Percentiles rank a stretch among this genome's conserved stretches.
These are phyloP conservation scores for Flaveria robusta DNA, from an alignment of 129 eudicot genomes.

Conservation along the genomic window DNA sequence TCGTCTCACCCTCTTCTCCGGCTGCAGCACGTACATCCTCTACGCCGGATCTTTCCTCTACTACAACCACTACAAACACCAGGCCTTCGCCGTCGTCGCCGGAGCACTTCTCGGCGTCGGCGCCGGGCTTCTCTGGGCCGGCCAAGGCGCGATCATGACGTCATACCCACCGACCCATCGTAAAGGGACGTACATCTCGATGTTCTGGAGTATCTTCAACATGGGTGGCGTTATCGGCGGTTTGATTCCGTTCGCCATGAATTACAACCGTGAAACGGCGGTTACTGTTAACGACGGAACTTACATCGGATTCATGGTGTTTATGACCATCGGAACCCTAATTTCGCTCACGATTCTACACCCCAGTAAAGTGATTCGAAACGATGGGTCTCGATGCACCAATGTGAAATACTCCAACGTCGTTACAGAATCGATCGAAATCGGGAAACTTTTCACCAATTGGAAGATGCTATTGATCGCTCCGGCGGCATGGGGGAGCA, in stretches of 20 bases:
- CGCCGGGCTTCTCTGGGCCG: constrained; percentile 95
- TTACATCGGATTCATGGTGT: constrained; percentile 86
- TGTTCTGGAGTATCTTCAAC: constrained; percentile 91
- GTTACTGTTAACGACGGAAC: constrained; percentile 90
- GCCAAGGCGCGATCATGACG: constrained; percentile 96
- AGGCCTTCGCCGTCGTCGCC: constrained; percentile 67
- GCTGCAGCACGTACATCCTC: constrained; percentile 77
- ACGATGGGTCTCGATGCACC: constrained; percentile 80
- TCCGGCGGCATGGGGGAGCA: constrained; percentile 96
- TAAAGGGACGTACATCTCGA: constrained; percentile 77
- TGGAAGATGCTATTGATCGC: constrained; percentile 87
- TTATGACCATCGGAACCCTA: constrained; percentile 74
- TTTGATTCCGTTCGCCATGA: constrained; percentile 67
- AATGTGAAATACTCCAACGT: constrained; percentile 72
- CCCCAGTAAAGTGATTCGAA: constrained; percentile 74
- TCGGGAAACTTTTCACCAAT: constrained; percentile 58
- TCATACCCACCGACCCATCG: constrained; percentile 72
- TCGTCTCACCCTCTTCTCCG: constrained; percentile 63
- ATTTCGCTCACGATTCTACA: constrained; percentile 65
- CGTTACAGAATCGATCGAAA: constrained; percentile 42
- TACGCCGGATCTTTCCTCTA: constrained; percentile 87
- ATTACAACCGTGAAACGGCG: constrained; percentile 59
- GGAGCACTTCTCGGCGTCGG: constrained; percentile 88
- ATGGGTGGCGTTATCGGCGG: constrained; percentile 98
- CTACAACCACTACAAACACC: constrained; percentile 76